Evolutionary conservation across 73 alveolate species (phyloP), one percentile per base, ranked within the genome.

Genomic region (Effrenium voratum): DNA sequence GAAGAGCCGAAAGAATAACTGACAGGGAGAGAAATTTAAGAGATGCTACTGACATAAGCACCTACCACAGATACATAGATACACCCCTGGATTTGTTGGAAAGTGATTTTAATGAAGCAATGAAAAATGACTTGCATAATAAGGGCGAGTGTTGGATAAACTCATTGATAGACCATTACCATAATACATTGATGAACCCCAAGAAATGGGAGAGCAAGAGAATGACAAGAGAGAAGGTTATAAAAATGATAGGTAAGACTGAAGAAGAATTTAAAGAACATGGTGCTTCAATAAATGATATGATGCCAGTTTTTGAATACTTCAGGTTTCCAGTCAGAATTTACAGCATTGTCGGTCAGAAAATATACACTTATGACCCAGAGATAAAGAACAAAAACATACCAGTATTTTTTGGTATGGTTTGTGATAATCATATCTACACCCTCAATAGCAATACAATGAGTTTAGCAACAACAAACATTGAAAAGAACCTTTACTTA

Each of bases 101-200:
- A 60, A 3, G 6, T 22, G 76, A 60, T 22, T 60, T 60, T 60
- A 6, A 22, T 6, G 76, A 60, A 5, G 76, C 76, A 60, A 60
- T 60, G 40, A 6, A 60, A 22, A 60, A 60, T 60, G 76, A 60
- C 19, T 38, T 60, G 30, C 76, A 60, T 60, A 60, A 60, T 60
- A 60, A 22, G 76, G 76, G 34, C 4, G 76, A 60, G 30, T 60
- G 76, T 60, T 60, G 76, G 76, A 60, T 60, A 60, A 60, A 60
- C 76, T 60, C 76, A 60, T 22, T 60, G 76, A 60, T 22, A 60
- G 76, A 60, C 76, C 76, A 60, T 60, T 60, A 60, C 76, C 76
- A 60, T 60, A 60, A 60, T 22, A 60, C 76, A 60, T 22, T 60
- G 34, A 60, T 60, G 76, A 60, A 60, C 76, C 76, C 76, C 76